A percentile compares a stretch with the other conserved stretches of the same genome.
These are phyloP conservation scores for Cystobasidiaceae sp. DNA, from an alignment of 1,284 basidiomycete species.

Conservation along the genomic window DNA sequence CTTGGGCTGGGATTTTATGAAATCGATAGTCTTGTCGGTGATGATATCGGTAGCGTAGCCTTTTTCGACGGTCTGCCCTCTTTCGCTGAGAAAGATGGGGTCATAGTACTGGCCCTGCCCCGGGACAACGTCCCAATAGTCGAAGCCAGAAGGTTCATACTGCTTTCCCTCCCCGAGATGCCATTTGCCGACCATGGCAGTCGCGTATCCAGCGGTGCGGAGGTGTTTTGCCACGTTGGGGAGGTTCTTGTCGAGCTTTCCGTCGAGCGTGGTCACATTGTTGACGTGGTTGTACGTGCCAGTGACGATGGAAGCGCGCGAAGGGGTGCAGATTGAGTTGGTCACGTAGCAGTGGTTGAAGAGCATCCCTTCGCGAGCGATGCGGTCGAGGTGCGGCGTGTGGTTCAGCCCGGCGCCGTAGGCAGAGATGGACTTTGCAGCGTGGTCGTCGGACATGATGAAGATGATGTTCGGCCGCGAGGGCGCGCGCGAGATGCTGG, in stretches of 20 bases:
- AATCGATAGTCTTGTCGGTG: constrained; percentile 38
- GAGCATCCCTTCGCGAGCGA: constrained; percentile 35
- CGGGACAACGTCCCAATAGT: constrained; percentile 37
- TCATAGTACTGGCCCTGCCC: constrained; percentile 39
- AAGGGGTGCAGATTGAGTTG: constrained; percentile 37
- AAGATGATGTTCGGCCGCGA: constrained; percentile 37
- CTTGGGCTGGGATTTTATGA: constrained; percentile 33
- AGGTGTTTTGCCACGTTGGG: constrained; percentile 38
- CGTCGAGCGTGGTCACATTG: constrained; percentile 21
- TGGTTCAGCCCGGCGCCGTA: constrained; percentile 37
- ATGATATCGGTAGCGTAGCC: constrained; percentile 41
- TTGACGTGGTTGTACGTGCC: constrained; percentile 37
- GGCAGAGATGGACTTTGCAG: constrained; percentile 33
- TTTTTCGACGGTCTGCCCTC: constrained; percentile 25
- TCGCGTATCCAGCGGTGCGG: constrained; percentile 33
- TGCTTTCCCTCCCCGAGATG: constrained; percentile 37
- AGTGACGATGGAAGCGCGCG: constrained; percentile 34
- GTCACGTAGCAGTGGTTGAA: constrained; percentile 40
- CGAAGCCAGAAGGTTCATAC: constrained; percentile 38
- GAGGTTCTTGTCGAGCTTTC: constrained; percentile 32
- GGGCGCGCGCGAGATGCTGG: too few relatives aligned
- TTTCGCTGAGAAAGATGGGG: constrained; percentile 33
- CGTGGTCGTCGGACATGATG: constrained; percentile 39
- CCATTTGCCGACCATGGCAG: constrained; percentile 37
- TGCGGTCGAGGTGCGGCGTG: constrained; percentile 35